A percentile compares a stretch with the other conserved stretches of the same genome.
phyloP scores from a whole-genome alignment of 257 asterid genomes.

The Coffea canephora region DNA sequence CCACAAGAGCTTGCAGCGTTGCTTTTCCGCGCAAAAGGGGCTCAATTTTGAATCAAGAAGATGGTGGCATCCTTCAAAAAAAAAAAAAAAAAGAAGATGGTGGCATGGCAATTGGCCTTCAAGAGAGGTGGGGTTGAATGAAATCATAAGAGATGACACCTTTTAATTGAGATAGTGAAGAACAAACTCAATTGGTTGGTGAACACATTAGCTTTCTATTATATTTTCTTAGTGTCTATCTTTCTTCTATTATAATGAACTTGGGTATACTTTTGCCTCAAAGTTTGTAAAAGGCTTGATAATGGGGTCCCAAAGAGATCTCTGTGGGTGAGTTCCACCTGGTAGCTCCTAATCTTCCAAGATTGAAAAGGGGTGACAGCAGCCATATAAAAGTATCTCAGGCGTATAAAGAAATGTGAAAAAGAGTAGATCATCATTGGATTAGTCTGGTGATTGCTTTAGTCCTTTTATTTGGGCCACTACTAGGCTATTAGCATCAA shows the following conservation, averaged over 20 bases:
- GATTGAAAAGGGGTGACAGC: conserved; percentile 18
- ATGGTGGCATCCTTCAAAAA: not conserved
- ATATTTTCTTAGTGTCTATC: conserved; percentile 6
- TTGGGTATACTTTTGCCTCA: conserved; percentile 43
- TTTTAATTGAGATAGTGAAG: conserved; percentile 36
- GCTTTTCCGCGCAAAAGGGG: conserved; percentile 19
- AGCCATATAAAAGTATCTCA: not conserved
- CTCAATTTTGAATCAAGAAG: not conserved
- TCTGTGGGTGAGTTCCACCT: conserved; percentile 27
- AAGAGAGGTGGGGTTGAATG: conserved; percentile 29
- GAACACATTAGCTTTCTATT: conserved; percentile 13
- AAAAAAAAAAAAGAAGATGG: not conserved
- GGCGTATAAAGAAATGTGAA: conserved; percentile 6
- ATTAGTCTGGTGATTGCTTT: conserved; percentile 33
- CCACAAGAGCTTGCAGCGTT: conserved; percentile 12
- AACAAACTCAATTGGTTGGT: conserved; percentile 47
- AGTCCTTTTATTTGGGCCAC: conserved; percentile 42
- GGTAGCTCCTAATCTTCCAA: conserved; percentile 32
- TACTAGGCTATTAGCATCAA: conserved; percentile 20
- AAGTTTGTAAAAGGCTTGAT: conserved; percentile 40
- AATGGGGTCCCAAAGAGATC: conserved; percentile 53
- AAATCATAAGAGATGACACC: conserved; percentile 33
- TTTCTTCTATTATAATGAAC: not conserved
- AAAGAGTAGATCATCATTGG: conserved; percentile 40
- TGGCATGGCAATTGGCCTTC: not conserved